phyloP scores from a whole-genome alignment of 1,284 basidiomycete genomes.

The Trametes hirsuta region DNA sequence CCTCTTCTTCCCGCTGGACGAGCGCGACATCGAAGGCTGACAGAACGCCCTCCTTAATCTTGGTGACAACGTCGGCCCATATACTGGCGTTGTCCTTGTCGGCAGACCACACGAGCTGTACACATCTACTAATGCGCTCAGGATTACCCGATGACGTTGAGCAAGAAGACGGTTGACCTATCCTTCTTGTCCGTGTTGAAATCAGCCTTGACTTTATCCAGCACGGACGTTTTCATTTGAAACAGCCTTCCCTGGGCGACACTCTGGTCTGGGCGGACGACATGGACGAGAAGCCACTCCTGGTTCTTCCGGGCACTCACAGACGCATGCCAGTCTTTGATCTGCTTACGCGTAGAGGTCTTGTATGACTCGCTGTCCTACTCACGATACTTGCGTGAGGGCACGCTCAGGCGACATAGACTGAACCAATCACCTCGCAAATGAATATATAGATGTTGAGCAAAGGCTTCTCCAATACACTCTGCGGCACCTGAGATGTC shows the following conservation, averaged over 20 bases:
- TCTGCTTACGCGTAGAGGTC: slow-evolving; percentile 76
- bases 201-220: slow-evolving; percentile 92
- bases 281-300: slow-evolving; percentile 89
- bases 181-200: slow-evolving; percentile 92
- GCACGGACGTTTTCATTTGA: slow-evolving; percentile 79
- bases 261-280: slow-evolving; percentile 72
- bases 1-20: slow-evolving; percentile 83
- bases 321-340: slow-evolving; percentile 87
- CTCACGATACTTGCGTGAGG: slow-evolving; percentile 11
- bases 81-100: slow-evolving; percentile 76
- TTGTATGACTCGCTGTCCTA: slow-evolving; percentile 90
- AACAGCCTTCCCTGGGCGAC: slow-evolving; percentile 70
- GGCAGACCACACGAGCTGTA: slow-evolving; percentile 74
- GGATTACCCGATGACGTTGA: neutral
- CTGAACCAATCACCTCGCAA: slow-evolving; percentile 71
- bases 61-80: slow-evolving; percentile 89
- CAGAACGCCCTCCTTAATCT: slow-evolving; percentile 88
- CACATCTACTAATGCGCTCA: slow-evolving; percentile 56
- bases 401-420: neutral
- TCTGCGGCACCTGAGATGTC: slow-evolving; percentile 75
- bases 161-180: slow-evolving; percentile 52
- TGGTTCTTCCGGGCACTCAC: slow-evolving; percentile 76
- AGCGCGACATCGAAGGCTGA: slow-evolving; percentile 83
- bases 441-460: slow-evolving; percentile 85
- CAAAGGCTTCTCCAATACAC: slow-evolving; percentile 84